Base-by-base conservation (phyloP, 176 grass and related monocot species). In the Juncus effusus region DNA sequence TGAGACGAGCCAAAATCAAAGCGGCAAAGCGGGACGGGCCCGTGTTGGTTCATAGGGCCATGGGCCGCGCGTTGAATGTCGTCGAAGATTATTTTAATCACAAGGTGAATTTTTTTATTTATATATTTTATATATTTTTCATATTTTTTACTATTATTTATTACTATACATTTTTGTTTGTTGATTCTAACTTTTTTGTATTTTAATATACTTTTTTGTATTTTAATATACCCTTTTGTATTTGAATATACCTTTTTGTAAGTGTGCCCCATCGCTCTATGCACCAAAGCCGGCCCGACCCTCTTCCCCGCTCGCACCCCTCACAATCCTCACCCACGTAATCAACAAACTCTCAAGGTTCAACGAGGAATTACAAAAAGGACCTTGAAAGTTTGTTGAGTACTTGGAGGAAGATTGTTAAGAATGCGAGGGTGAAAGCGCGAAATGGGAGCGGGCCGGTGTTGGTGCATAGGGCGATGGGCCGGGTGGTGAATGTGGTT, bases 61-160 rank as follows among this genome's bases (percentile, higher is more conserved):
- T 91, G 82, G 63, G 77, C 60, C 93, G 91, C 59, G 84, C 87
- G 67, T 63, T 96, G 57, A 85, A 87, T 71, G 83, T 96, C 74
- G 93, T 91, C 55, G 87, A 96, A 79, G 85, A 96, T 82, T 81
- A 89, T 81, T 96, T 96, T 74, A 96, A 91, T 91, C 79, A 96
- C 56, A 96, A 96, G 87, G 93, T 96, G 53, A 77, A 19, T 57
- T 12, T 60, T 58, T 54, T 84, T 42, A 15, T 79, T 40, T 50
- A 69, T 60, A 6, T 67, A 42, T 60, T 74, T 75, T 65, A 40
- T 12, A 55, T 49, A n/a, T 74, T 63, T 13, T 59, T 42, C 69
- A 63, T 3, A 3, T 45, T 80, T 61, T 28, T 28, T 28, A 28
- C 1, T 28, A 47, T 74, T 36, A 36, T 72, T 40, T 64, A 74